Percentiles rank a stretch among this genome's conserved stretches.
Evolutionary conservation across 495 filamentous ascomycete genomes (phyloP).

Genomic region (Neurospora sp.): DNA sequence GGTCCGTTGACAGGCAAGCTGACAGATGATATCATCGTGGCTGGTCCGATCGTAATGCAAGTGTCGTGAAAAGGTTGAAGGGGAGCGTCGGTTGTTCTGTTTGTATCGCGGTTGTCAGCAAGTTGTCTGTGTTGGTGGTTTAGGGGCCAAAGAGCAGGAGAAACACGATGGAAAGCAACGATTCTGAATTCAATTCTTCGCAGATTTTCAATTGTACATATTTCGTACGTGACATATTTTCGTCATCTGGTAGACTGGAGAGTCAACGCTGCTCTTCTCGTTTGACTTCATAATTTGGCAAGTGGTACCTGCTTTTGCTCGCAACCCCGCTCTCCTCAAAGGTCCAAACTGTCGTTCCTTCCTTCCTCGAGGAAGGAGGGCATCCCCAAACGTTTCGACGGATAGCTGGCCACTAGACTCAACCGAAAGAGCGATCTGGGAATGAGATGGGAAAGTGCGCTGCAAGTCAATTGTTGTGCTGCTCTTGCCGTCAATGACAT

Average conservation of each 20-base stretch:
- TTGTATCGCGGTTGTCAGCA: background rate
- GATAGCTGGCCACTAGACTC: background rate
- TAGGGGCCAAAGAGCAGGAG: background rate
- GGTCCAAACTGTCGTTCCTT: background rate
- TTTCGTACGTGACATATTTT: background rate
- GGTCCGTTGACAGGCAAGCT: constrained; percentile 30
- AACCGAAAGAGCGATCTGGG: background rate
- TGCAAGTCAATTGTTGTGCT: background rate
- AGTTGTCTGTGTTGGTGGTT: background rate
- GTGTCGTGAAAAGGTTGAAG: constrained; percentile 28
- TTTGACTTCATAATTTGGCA: background rate
- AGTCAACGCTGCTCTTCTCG: background rate
- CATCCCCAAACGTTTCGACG: background rate
- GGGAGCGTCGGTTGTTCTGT: background rate
- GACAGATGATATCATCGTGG: constrained; percentile 41
- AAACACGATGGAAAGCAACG: background rate
- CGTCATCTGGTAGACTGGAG: background rate
- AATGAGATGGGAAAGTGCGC: background rate
- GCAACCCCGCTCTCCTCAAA: background rate
- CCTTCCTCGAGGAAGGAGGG: background rate
- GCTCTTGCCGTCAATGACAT: background rate
- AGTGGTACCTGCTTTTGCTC: background rate
- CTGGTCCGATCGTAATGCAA: constrained; percentile 41
- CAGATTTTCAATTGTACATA: background rate
- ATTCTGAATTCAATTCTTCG: background rate